Evolutionary conservation across 495 filamentous ascomycete genomes (phyloP).

Genomic region (Tuber aestivum): DNA sequence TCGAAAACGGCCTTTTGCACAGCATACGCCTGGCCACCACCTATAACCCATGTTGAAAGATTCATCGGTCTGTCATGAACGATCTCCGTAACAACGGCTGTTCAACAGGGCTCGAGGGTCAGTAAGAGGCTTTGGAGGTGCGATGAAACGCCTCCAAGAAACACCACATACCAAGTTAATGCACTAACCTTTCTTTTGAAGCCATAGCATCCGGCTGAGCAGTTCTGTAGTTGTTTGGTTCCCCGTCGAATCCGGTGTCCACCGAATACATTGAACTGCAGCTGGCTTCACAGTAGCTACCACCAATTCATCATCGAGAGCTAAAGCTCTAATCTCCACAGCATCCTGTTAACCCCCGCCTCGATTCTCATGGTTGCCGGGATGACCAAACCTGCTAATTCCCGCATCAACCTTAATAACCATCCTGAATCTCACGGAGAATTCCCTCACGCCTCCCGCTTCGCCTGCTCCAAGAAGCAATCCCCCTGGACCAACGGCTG

Average conservation of each 20-base stretch:
- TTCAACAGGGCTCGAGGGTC: background rate
- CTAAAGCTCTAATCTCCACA: slow-evolving; percentile 56
- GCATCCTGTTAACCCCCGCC: background rate
- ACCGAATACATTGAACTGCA: slow-evolving; percentile 91
- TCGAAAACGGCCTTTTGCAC: slow-evolving; percentile 62
- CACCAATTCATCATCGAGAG: slow-evolving; percentile 86
- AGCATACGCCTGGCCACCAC: slow-evolving; percentile 82
- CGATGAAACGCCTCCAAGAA: slow-evolving; percentile 3
- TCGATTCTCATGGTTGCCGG: background rate
- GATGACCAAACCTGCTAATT: slow-evolving; percentile 54
- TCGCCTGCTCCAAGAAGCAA: slow-evolving; percentile 61
- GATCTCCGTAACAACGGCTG: slow-evolving; percentile 59
- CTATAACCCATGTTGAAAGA: slow-evolving; percentile 86
- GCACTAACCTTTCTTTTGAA: slow-evolving; percentile 61
- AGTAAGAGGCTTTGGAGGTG: slow-evolving; percentile 7
- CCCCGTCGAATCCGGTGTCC: slow-evolving; percentile 74
- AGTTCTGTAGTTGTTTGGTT: slow-evolving; percentile 88
- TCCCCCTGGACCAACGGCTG: slow-evolving; percentile 51
- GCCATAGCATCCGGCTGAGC: slow-evolving; percentile 75
- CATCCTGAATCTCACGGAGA: slow-evolving; percentile 89
- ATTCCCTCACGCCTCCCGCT: slow-evolving; percentile 73
- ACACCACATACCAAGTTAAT: slow-evolving; percentile 32
- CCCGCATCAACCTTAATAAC: slow-evolving; percentile 97
- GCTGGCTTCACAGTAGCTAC: slow-evolving; percentile 90
- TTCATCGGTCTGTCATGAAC: slow-evolving; percentile 97